Percentiles rank a stretch among this genome's conserved stretches.
phyloP scores from a whole-genome alignment of 257 asterid genomes.

The Nicotiana otophora region DNA sequence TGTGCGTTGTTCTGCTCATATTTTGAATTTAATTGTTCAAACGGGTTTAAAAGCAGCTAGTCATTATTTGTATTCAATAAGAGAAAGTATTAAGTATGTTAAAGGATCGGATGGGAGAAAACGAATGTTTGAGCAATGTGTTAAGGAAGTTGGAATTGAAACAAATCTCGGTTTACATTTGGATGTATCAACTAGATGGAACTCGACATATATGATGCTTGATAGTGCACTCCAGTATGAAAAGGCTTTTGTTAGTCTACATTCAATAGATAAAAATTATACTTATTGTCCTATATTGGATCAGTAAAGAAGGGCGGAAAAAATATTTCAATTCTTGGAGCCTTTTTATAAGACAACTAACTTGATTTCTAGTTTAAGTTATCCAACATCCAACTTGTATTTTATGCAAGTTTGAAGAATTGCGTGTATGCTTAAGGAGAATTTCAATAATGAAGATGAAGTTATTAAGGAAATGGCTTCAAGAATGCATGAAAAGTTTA shows the following conservation, averaged over 20 bases:
- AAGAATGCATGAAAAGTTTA: not conserved
- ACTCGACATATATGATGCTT: not conserved
- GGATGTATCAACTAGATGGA: not conserved
- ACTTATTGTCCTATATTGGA: not conserved
- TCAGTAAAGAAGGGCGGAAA: not conserved
- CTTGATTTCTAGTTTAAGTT: not conserved
- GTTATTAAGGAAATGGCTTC: not conserved
- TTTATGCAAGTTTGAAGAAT: no score
- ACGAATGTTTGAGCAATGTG: not conserved
- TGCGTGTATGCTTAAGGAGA: not conserved
- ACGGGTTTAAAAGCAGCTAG: not conserved
- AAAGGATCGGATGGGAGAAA: not conserved
- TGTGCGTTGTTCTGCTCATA: no score
- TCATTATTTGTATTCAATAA: not conserved
- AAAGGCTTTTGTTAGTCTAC: not conserved
- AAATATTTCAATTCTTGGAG: not conserved
- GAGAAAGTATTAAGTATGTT: not conserved
- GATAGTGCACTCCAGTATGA: not conserved
- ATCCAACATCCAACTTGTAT: not conserved
- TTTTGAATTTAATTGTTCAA: no score
- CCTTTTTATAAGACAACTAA: slow-evolving; percentile 4
- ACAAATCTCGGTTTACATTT: not conserved
- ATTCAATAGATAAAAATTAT: not conserved
- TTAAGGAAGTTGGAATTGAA: not conserved
- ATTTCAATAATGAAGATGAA: not conserved